Percentiles rank a stretch among this genome's conserved stretches.
phyloP scores from a whole-genome alignment of 2,329 filamentous ascomycete genomes.

The Lasiodiplodia sp. region DNA sequence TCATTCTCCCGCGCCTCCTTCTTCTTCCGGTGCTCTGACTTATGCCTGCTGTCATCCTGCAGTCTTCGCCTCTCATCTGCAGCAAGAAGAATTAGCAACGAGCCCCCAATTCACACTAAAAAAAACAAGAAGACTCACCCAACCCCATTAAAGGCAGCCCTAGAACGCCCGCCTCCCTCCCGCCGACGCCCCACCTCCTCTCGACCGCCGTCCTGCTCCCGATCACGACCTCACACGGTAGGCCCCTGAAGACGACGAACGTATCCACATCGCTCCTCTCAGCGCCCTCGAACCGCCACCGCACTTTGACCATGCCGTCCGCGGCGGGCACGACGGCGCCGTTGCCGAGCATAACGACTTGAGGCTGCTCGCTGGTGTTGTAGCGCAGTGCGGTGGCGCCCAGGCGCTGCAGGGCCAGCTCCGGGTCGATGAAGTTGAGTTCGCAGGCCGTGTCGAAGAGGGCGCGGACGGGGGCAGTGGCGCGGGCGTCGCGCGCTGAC shows the following conservation, averaged over 20 bases:
- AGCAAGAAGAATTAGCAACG: neutral
- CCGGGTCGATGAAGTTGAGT: conserved; percentile 17
- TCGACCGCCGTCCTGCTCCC: conserved; percentile 4
- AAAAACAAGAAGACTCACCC: neutral
- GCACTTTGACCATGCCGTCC: neutral
- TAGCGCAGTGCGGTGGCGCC: conserved; percentile 5
- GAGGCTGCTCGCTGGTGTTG: neutral
- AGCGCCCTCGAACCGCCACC: neutral
- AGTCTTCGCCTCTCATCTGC: conserved; percentile 1
- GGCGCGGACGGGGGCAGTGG: neutral
- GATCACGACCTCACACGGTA: conserved; percentile 10
- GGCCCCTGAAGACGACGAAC: neutral
- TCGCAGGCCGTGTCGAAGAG: neutral
- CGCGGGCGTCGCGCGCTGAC: neutral
- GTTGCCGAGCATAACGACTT: conserved; percentile 1
- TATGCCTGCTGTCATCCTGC: neutral
- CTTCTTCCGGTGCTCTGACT: neutral
- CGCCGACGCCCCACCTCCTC: neutral
- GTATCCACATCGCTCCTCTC: neutral
- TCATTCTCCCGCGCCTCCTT: conserved; percentile 1
- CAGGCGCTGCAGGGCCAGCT: neutral
- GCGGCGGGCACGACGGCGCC: neutral
- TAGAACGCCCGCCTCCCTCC: neutral
- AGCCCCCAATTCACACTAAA: neutral
- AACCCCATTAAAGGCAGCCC: conserved; percentile 2